phyloP scores from a whole-genome alignment of 2,329 filamentous ascomycete genomes.

The Colletotrichum sp. region DNA sequence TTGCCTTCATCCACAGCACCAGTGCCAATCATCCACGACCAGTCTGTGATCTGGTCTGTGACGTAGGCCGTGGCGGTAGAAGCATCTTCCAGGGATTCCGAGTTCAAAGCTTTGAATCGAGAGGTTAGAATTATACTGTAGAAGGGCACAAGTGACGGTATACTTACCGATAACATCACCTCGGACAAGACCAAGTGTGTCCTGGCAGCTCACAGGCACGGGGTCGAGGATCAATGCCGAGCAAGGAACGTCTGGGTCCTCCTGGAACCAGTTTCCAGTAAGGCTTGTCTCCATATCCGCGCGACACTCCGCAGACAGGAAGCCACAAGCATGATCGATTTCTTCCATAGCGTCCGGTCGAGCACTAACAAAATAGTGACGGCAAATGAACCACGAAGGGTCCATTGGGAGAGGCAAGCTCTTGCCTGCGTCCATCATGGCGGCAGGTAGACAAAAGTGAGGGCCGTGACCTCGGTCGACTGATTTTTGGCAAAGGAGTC shows the following conservation, averaged over 20 bases:
- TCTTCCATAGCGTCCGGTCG: background rate
- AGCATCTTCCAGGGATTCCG: background rate
- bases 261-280: background rate
- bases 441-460: background rate
- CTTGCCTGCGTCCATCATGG: background rate
- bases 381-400: background rate
- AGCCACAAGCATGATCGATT: background rate
- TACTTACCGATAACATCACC: background rate
- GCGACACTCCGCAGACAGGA: background rate
- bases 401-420: background rate
- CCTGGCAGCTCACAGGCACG: background rate
- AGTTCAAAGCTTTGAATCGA: background rate
- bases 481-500: background rate
- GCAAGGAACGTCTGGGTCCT: background rate
- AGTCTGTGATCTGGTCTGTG: background rate
- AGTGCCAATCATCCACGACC: background rate
- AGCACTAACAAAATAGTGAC: background rate
- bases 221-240: background rate
- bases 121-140: background rate
- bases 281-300: background rate
- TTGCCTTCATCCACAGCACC: background rate
- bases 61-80: background rate
- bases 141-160: background rate
- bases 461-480: background rate
- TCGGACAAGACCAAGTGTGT: background rate